Evolutionary conservation across 495 filamentous ascomycete species (phyloP).

Genomic region (Lichenothelia convexa): DNA sequence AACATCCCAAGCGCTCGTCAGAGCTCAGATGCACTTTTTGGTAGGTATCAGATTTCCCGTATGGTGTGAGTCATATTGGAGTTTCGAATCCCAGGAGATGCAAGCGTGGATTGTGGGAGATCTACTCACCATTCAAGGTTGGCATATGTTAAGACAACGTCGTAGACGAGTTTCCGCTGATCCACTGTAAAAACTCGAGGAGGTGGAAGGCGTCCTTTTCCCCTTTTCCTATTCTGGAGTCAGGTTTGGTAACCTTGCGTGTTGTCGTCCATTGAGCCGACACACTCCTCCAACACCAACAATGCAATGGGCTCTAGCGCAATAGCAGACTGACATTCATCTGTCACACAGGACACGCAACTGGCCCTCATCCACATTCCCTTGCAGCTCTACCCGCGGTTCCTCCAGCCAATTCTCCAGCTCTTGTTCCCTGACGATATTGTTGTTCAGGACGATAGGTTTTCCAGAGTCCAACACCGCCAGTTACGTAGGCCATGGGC

Average conservation of each 20-base stretch:
- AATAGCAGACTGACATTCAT: slow-evolving; percentile 12
- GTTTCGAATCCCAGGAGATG: no score
- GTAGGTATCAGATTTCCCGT: no score
- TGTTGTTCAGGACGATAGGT: slow-evolving; percentile 22
- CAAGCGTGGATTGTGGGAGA: no score
- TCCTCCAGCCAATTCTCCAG: slow-evolving; percentile 66
- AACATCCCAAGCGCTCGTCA: no score
- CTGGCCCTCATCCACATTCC: slow-evolving; percentile 86
- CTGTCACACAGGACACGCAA: slow-evolving; percentile 51
- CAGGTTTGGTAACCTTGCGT: no score
- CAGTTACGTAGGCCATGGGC: slow-evolving; percentile 13
- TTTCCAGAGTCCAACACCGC: slow-evolving; percentile 2
- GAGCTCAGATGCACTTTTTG: no score
- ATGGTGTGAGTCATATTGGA: no score
- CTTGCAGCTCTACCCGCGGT: slow-evolving; percentile 56
- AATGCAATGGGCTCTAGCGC: background rate
- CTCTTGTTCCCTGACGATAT: slow-evolving; percentile 53
- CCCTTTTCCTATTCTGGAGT: slow-evolving; percentile 2
- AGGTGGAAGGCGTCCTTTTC: background rate
- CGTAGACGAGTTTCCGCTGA: no score
- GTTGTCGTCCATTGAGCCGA: no score
- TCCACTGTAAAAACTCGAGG: no score
- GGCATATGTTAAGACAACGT: no score
- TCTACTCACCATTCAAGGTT: no score
- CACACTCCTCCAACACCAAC: slow-evolving; percentile 3